Percentiles rank a stretch among this genome's conserved stretches.
Conservation (phyloP, 345 rosid genomes). For the Eucalyptus dawsonii region DNA sequence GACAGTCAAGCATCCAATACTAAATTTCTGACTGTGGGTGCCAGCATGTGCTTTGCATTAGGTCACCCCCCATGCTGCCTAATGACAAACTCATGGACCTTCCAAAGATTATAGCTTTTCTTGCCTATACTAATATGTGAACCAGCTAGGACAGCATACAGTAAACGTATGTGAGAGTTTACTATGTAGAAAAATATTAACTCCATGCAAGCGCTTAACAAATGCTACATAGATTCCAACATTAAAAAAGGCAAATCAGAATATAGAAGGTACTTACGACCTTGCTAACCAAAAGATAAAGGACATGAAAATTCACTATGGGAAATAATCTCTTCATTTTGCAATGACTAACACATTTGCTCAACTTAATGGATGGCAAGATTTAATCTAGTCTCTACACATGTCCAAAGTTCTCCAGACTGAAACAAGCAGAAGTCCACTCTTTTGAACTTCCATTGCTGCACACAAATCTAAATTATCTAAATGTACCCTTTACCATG, state of each 20-base stretch:
- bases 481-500: not conserved
- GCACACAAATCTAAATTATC: not conserved
- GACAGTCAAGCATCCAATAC: not conserved
- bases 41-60: not conserved
- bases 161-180: not conserved
- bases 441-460: not conserved
- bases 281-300: not conserved
- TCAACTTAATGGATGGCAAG: not conserved
- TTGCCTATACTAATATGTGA: not conserved
- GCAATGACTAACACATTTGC: not conserved
- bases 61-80: not conserved
- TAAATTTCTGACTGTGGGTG: not conserved
- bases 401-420: not conserved
- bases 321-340: not conserved
- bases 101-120: not conserved
- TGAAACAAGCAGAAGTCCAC: not conserved
- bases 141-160: not conserved
- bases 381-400: not conserved
- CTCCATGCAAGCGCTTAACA: not conserved
- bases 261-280: not conserved
- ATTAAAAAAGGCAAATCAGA: not conserved
- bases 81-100: not conserved
- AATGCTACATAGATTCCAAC: not conserved
- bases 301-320: not conserved
- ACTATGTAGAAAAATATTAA: not conserved